These are phyloP conservation scores for Apiospora kogelbergensis DNA, from an alignment of 2,329 filamentous ascomycete genomes.

Conservation along the genomic window DNA sequence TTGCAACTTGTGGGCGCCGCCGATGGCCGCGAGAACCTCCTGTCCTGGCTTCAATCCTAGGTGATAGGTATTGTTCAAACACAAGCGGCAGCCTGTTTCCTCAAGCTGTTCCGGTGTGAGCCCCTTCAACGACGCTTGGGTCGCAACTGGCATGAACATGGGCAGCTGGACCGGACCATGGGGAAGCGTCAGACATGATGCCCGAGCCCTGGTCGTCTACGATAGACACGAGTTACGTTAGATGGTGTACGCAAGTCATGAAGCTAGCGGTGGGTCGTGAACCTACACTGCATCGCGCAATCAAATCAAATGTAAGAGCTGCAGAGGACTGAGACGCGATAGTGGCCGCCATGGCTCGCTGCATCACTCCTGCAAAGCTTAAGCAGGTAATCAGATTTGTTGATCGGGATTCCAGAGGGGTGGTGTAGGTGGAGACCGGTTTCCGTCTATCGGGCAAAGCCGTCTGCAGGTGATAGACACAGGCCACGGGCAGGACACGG, in stretches of 20 bases:
- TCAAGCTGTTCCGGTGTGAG: conserved; percentile 90
- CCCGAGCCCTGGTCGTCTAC: conserved; percentile 91
- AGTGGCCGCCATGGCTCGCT: conserved; percentile 46
- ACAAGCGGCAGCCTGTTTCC: conserved; percentile 83
- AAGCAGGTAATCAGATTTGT: background rate
- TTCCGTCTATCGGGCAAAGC: background rate
- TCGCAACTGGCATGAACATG: conserved; percentile 98
- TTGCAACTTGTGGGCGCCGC: conserved; percentile 91
- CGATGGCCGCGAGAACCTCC: conserved; percentile 79
- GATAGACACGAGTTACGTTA: background rate
- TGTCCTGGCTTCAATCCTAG: conserved; percentile 93
- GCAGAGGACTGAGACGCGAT: conserved; percentile 52
- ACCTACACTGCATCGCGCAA: conserved; percentile 78
- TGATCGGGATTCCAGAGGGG: background rate
- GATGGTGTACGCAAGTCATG: background rate
- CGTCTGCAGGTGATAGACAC: background rate
- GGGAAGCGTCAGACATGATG: conserved; percentile 81
- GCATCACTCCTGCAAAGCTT: conserved; percentile 11
- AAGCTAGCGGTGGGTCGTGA: background rate
- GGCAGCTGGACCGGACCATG: conserved; percentile 90
- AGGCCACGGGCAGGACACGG: background rate
- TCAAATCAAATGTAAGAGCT: conserved; percentile 75
- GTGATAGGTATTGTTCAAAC: conserved; percentile 98
- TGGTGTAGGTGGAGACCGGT: background rate
- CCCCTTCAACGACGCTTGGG: conserved; percentile 93